These are phyloP conservation scores for Fraxinus albicans DNA, from an alignment of 305 asterid genomes.

Conservation along the genomic window DNA sequence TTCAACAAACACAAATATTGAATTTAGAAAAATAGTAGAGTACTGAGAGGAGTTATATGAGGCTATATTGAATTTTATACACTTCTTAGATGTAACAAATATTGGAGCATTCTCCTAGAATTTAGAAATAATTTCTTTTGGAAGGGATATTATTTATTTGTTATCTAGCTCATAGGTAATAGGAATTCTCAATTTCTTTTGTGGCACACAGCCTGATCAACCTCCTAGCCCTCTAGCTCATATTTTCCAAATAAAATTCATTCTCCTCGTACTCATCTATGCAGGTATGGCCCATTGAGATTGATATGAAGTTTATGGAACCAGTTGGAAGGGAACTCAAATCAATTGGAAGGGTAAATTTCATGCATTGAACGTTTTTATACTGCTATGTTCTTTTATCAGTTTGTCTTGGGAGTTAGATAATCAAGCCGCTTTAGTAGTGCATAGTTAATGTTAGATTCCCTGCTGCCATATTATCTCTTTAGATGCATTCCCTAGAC, in stretches of 20 bases:
- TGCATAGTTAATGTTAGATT: neutral
- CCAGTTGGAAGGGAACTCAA: conserved; percentile 89
- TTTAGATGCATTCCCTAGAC: neutral
- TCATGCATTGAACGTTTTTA: neutral
- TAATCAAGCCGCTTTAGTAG: neutral
- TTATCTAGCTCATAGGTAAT: neutral
- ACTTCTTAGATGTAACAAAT: neutral
- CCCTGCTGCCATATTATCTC: neutral
- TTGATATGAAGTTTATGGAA: conserved; percentile 86
- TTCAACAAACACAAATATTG: neutral
- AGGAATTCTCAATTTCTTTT: neutral
- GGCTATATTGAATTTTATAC: neutral
- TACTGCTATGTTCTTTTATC: neutral
- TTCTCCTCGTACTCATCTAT: neutral
- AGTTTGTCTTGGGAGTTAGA: neutral
- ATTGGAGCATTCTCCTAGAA: neutral
- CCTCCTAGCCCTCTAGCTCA: neutral
- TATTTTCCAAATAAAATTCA: neutral
- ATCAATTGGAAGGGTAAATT: conserved; percentile 67
- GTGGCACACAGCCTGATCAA: neutral
- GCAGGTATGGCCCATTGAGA: conserved; percentile 95
- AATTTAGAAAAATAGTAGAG: neutral
- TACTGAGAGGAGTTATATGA: neutral
- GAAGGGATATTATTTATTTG: neutral
- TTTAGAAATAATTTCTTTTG: neutral